Evolutionary conservation across 2,329 filamentous ascomycete genomes (phyloP).

Genomic region (Phoma sp.): DNA sequence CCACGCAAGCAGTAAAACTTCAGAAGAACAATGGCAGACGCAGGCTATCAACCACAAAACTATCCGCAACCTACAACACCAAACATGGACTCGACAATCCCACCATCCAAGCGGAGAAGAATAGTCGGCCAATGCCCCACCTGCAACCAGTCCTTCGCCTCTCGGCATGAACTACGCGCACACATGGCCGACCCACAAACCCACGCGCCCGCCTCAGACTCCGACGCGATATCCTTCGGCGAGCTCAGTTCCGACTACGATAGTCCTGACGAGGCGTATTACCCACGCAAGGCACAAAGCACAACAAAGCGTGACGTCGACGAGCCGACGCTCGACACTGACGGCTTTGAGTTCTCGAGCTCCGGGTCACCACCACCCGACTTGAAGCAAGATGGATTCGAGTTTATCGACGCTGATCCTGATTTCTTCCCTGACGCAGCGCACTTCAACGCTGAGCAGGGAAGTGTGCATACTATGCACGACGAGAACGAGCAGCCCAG

Average conservation of each 20-base stretch:
- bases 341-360: conserved; percentile 12
- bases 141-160: conserved; percentile 9
- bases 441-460: background rate
- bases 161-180: conserved; percentile 7
- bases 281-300: background rate
- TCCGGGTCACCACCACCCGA: background rate
- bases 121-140: conserved; percentile 14
- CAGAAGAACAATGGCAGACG: conserved; percentile 7
- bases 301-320: background rate
- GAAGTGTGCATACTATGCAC: conserved; percentile 2
- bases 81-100: background rate
- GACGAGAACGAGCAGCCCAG: conserved; percentile 5
- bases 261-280: background rate
- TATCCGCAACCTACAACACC: background rate
- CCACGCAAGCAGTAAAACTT: background rate
- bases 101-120: conserved; percentile 6
- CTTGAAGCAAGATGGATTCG: conserved; percentile 1
- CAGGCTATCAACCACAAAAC: background rate
- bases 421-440: background rate
- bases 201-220: conserved; percentile 10
- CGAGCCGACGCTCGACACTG: conserved; percentile 9
- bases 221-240: conserved; percentile 16
- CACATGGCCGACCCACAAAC: conserved; percentile 14
- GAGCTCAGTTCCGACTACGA: conserved; percentile 12
- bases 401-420: background rate